Conservation (phyloP, 2,329 filamentous ascomycete genomes). For the Falciphora oryzae region DNA sequence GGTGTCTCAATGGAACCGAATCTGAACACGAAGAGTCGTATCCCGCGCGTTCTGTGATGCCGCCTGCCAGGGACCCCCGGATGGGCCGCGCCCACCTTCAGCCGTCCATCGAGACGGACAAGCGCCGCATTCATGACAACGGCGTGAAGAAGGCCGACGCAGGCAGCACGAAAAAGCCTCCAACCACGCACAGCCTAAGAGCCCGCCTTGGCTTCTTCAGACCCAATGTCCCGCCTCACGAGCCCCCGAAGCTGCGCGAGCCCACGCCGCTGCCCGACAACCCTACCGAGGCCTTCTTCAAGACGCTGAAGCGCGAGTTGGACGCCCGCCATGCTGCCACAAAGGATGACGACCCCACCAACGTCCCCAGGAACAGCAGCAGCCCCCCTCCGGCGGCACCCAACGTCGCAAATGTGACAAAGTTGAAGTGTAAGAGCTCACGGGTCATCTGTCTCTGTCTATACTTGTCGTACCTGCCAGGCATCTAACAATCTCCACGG, state of each 20-base stretch:
- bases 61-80: background rate
- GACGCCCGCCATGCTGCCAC: background rate
- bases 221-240: no score
- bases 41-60: background rate
- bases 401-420: background rate
- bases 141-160: background rate
- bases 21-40: background rate
- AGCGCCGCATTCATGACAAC: background rate
- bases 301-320: background rate
- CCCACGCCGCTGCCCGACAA: background rate
- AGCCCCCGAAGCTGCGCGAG: background rate
- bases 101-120: background rate
- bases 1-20: no score
- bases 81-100: background rate
- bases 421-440: background rate
- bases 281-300: conserved; percentile 9
- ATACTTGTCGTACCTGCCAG: no score
- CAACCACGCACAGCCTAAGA: background rate
- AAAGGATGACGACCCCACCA: background rate
- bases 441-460: background rate
- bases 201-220: background rate
- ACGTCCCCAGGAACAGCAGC: background rate
- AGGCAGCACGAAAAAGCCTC: background rate
- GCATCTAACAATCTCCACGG: background rate
- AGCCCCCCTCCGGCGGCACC: background rate